Evolutionary conservation across 2,329 filamentous ascomycete genomes (phyloP).

Genomic region (Albophoma yamanashiensis): DNA sequence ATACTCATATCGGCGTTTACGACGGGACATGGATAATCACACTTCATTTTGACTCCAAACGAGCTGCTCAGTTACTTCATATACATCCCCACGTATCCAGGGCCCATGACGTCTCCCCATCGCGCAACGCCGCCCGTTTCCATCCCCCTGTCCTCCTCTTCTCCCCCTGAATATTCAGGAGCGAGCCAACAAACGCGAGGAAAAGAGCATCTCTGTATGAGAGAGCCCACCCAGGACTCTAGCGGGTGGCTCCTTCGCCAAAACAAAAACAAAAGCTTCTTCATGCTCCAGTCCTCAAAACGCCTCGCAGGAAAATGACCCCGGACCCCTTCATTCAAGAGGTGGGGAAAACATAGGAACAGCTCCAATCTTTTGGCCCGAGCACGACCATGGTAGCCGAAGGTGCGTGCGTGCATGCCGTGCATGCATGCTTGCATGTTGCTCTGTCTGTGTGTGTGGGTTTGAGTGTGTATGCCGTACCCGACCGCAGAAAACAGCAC

Average conservation of each 20-base stretch:
- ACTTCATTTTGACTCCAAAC: conserved; percentile 4
- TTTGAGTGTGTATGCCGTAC: background rate
- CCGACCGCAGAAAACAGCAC: conserved; percentile 8
- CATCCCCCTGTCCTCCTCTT: background rate
- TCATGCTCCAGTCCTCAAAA: conserved; percentile 15
- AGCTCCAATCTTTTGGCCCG: conserved; percentile 2
- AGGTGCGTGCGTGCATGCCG: conserved; percentile 3
- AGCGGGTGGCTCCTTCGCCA: conserved; percentile 11
- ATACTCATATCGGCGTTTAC: background rate
- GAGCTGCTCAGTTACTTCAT: conserved; percentile 2
- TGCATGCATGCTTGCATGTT: background rate
- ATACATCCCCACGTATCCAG: conserved; percentile 1
- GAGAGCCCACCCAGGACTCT: conserved; percentile 7
- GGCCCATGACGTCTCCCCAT: background rate
- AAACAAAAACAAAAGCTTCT: conserved; percentile 12
- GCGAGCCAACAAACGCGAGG: background rate
- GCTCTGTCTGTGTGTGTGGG: background rate
- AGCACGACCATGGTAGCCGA: conserved; percentile 3
- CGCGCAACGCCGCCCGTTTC: background rate
- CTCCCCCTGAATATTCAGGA: background rate
- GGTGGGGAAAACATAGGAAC: conserved; percentile 6
- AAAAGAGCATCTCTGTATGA: conserved; percentile 11
- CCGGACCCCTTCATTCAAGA: conserved; percentile 10
- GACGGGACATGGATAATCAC: conserved; percentile 5
- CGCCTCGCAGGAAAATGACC: conserved; percentile 22